A percentile compares a stretch with the other conserved stretches of the same genome.
Evolutionary conservation across 2,329 filamentous ascomycete species (phyloP).

Genomic region (Lachnellula arida): DNA sequence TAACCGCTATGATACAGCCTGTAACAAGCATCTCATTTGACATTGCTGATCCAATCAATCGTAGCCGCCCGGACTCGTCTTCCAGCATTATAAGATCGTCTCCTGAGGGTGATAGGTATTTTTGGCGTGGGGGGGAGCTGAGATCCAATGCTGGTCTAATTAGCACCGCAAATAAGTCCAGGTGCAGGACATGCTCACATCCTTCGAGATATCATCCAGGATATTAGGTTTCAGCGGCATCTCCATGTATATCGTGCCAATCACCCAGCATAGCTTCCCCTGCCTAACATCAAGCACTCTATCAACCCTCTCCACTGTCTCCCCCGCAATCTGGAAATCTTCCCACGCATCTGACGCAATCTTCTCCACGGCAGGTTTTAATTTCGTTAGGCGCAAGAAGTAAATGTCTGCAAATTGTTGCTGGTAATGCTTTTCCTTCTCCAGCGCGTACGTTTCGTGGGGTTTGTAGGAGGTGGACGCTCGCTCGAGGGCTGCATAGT

Average conservation of each 20-base stretch:
- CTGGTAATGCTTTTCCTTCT: slow-evolving; percentile 70
- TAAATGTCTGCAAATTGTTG: slow-evolving; percentile 99
- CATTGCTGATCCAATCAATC: slow-evolving; percentile 68
- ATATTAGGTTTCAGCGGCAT: slow-evolving; percentile 96
- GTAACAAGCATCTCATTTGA: slow-evolving; percentile 73
- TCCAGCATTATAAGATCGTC: slow-evolving; percentile 78
- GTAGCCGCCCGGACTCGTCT: slow-evolving; percentile 87
- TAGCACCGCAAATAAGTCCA: slow-evolving; percentile 2
- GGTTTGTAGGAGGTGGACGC: slow-evolving; percentile 64
- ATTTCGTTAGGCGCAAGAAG: slow-evolving; percentile 80
- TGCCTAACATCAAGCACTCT: slow-evolving; percentile 93
- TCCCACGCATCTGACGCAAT: slow-evolving; percentile 73
- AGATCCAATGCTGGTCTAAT: slow-evolving; percentile 70
- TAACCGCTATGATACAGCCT: slow-evolving; percentile 86
- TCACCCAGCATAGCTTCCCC: slow-evolving; percentile 92
- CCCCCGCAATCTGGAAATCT: slow-evolving; percentile 70
- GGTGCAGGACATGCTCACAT: slow-evolving; percentile 50
- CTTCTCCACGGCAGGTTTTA: slow-evolving; percentile 78
- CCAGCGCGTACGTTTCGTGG: slow-evolving; percentile 68
- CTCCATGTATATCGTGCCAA: slow-evolving; percentile 94
- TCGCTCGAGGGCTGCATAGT: slow-evolving; percentile 43
- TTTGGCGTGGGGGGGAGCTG: slow-evolving; percentile 72
- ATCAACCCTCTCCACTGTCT: slow-evolving; percentile 71
- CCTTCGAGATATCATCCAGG: slow-evolving; percentile 88
- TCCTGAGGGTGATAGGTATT: slow-evolving; percentile 62